A percentile compares a stretch with the other conserved stretches of the same genome.
Conservation (phyloP, 495 filamentous ascomycete genomes). For the Penicillium arizonense region DNA sequence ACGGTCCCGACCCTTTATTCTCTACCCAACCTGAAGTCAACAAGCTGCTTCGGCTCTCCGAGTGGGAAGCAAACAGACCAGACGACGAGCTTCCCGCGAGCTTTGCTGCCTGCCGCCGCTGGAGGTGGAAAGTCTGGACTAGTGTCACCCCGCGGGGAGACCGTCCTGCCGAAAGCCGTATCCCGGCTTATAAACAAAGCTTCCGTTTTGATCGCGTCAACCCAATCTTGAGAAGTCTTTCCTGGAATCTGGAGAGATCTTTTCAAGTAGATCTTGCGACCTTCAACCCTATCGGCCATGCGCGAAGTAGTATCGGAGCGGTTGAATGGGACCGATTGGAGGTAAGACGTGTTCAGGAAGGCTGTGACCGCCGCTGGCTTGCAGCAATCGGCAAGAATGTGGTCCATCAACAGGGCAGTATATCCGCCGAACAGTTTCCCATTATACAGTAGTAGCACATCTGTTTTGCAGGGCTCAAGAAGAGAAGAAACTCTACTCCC, state of each 20-base stretch:
- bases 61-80: background rate
- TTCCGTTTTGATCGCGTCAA: slow-evolving; percentile 2
- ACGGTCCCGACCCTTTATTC: background rate
- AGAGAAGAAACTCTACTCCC: slow-evolving; percentile 6
- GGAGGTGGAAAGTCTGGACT: too few relatives aligned
- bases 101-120: background rate
- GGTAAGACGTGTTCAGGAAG: slow-evolving; percentile 4
- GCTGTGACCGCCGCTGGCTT: slow-evolving; percentile 3
- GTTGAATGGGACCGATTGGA: background rate
- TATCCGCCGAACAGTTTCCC: slow-evolving; percentile 13
- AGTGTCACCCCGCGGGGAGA: too few relatives aligned
- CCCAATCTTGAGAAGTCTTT: background rate
- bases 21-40: background rate
- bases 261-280: slow-evolving; percentile 8
- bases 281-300: slow-evolving; percentile 11
- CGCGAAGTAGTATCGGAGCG: slow-evolving; percentile 8
- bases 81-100: background rate
- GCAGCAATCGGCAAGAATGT: slow-evolving; percentile 11
- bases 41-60: background rate
- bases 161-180: too few relatives aligned
- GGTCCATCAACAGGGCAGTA: slow-evolving; percentile 10
- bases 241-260: slow-evolving; percentile 3
- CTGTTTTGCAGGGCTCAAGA: slow-evolving; percentile 4
- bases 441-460: slow-evolving; percentile 8
- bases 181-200: slow-evolving; percentile 7